Base-by-base conservation (phyloP, 352 stramenopile species). In the Globisporangium carolinianum region DNA sequence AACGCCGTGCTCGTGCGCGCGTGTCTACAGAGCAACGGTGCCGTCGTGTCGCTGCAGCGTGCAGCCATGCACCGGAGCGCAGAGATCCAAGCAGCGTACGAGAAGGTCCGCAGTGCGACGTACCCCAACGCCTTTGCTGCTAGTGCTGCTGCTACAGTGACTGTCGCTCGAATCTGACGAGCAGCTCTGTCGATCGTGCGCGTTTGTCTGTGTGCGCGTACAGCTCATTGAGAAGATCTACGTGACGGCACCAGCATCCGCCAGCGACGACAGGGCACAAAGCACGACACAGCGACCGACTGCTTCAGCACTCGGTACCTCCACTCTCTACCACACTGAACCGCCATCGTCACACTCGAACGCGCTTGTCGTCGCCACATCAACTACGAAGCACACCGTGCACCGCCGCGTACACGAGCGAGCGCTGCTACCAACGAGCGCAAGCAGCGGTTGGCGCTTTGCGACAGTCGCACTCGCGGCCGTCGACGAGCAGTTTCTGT, bases 401-500 rank as follows among this genome's bases (percentile, higher is more conserved):
- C 48, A 42, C n/a, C 46, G 52, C 59, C 47, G 54, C 14, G 18
- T 39, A 12, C 36, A 48, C 46, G 59, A 57, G 8, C 43, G 35
- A 2, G 35, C 55, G 8, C 10, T 14, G 17, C 47, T 65, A 15
- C 6, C 59, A 6, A 47, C 53, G 1, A 8, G 60, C 2, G 58
- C 57, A 17, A 51, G 47, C 4, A 12, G 47, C 36, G 84, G 84
- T 6, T 94, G 84, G 84, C 60, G 57, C 0, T 89, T 88, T 53
- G 68, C 84, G 6, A 60, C 45, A 0, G 73, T 91, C 10, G 51
- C 62, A n/a, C 66, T 94, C 32, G 63, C 70, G 14, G 57, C 74
- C 2, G 71, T 71, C 39, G 81, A 94, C 57, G 81, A 91, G 39
- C 79, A 94, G 56, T 67, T 67, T 48, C 65, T 94, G 7, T 91